Base-by-base conservation (phyloP, 2,329 filamentous ascomycete species). In the Pseudopithomyces maydicus region DNA sequence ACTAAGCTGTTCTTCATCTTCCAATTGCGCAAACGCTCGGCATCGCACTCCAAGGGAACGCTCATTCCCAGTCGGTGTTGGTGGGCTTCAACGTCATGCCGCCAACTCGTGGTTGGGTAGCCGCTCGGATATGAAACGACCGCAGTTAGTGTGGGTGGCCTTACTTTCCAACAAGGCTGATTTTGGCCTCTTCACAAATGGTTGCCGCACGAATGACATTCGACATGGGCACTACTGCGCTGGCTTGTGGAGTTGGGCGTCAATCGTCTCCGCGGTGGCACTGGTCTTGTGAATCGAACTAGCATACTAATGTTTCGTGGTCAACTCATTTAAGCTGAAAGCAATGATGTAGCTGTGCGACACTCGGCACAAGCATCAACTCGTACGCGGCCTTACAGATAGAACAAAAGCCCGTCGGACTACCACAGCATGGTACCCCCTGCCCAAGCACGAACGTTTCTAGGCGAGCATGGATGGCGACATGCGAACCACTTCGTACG, bases 81-180 rank as follows among this genome's bases (percentile, higher is more conserved):
- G 63, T 57, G 57, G 60, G 55, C 44, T 57, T 52, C 52, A 58
- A 62, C 46, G 54, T 60, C 61, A 62, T 54, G 61, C 62, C 63
- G 62, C 45, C 5, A 29, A 8, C 47, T 55, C 19, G 43, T 61
- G 55, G 56, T 54, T 58, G 58, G 60, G 59, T 52, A 65, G 56
- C 61, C 56, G 54, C 56, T 55, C 55, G 57, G 57, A 56, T 61
- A 55, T 69, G 70, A 69, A 68, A 71, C 64, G 64, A 56, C 62
- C 61, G 65, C 57, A 59, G 60, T 59, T 72, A 71, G 68, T 69
- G 67, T 68, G 66, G 72, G 71, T 56, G 64, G 71, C 72, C 71
- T 75, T 42, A 65, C 50, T 55, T 62, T 50, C 51, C 54, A 59
- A 65, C 69, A 70, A 73, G 72, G 71, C 71, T 74, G 71, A 74